Conservation (phyloP, 805 yeast genomes). For the Lipomyces kockii region DNA sequence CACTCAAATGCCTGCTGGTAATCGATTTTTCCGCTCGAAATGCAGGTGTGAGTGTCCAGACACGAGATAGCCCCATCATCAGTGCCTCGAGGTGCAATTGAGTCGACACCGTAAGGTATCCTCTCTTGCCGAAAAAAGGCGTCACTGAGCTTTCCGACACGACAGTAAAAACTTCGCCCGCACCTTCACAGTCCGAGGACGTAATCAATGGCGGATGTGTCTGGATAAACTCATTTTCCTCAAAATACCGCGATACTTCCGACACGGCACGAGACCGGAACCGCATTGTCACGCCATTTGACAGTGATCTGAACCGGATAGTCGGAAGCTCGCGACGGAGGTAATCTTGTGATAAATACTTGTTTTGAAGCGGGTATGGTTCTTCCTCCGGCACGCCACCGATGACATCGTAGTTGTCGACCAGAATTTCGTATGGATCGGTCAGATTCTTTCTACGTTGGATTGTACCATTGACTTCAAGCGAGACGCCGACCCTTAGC, state of each 20-base stretch:
- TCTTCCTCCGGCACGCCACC: conserved; percentile 58
- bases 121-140: conserved; percentile 64
- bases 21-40: conserved; percentile 92
- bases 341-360: conserved; percentile 65
- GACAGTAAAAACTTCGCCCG: conserved; percentile 83
- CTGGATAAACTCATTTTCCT: conserved; percentile 60
- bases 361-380: conserved; percentile 81
- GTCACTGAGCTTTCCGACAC: conserved; percentile 35
- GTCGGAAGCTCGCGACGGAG: conserved; percentile 71
- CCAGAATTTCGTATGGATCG: conserved; percentile 54
- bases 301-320: conserved; percentile 71
- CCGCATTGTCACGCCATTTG: conserved; percentile 68
- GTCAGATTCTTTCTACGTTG: conserved; percentile 29
- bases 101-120: conserved; percentile 85
- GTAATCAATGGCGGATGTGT: conserved; percentile 88
- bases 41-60: conserved; percentile 89
- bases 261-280: conserved; percentile 71
- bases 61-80: conserved; percentile 73
- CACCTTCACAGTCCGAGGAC: conserved; percentile 94
- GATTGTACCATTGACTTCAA: conserved; percentile 21
- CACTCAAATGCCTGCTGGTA: conserved; percentile 88
- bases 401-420: conserved; percentile 50
- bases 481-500: conserved; percentile 39
- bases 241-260: conserved; percentile 60
- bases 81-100: conserved; percentile 88